Evolutionary conservation across 768 basidiomycete species (phyloP).

Genomic region (Nidularia pulvinata): DNA sequence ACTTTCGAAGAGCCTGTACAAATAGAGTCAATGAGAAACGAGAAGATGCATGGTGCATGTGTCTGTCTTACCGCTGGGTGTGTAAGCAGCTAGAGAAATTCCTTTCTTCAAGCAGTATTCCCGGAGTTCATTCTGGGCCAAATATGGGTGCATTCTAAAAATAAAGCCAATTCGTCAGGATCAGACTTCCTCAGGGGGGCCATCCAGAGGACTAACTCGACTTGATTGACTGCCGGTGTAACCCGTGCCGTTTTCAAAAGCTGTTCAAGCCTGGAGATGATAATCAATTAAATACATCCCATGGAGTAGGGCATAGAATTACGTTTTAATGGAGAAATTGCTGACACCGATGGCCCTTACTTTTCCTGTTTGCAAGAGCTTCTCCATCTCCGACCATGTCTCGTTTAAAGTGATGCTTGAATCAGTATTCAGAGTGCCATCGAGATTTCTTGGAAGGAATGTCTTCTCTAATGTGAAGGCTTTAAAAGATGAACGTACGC

Average conservation of each 20-base stretch:
- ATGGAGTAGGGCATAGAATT: constrained; percentile 3
- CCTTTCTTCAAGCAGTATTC: constrained; percentile 41
- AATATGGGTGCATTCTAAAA: constrained; percentile 38
- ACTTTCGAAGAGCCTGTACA: constrained; percentile 31
- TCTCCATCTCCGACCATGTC: constrained; percentile 42
- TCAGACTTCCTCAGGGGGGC: not conserved
- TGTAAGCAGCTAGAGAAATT: constrained; percentile 40
- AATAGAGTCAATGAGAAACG: not conserved
- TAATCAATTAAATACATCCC: not conserved
- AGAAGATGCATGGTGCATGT: not conserved
- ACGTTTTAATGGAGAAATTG: constrained; percentile 53
- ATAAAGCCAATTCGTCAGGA: not conserved
- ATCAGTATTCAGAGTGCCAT: constrained; percentile 10
- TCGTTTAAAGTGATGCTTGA: constrained; percentile 25
- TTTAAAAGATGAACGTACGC: not conserved
- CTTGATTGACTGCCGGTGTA: constrained; percentile 38
- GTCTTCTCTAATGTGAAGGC: not conserved
- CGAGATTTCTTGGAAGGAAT: not conserved
- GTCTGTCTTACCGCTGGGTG: constrained; percentile 28
- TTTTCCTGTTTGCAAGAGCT: constrained; percentile 32
- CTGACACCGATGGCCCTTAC: constrained; percentile 47
- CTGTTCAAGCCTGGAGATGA: constrained; percentile 18
- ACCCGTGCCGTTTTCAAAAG: constrained; percentile 26
- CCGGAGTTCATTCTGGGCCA: constrained; percentile 35
- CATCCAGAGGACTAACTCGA: constrained; percentile 22